Base-by-base conservation (phyloP, 768 basidiomycete genomes). In the Galerina marginata region DNA sequence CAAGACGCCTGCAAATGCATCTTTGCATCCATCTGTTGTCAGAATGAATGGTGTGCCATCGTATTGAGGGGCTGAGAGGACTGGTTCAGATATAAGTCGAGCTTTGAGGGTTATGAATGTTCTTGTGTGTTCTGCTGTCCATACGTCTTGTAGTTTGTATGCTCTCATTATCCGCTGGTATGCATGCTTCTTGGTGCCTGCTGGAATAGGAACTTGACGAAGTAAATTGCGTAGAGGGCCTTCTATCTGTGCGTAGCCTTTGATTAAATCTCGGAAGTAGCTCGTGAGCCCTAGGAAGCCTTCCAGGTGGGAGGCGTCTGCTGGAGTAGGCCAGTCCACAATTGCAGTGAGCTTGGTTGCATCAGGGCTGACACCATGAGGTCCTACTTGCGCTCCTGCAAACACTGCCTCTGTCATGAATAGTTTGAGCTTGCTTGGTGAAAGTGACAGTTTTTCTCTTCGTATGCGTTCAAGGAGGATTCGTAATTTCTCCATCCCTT, bases 401-500 rank as follows among this genome's bases (percentile, higher is more conserved):
- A 80, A 81, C 0, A 74, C 68, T 0, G 69, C 69, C 38, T 77
- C 71, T 0, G 72, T 70, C 67, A 78, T 69, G 65, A 80, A 81
- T 0, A 81, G 62, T 37, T 68, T 26, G 0, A 69, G 65, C 54
- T 81, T 82, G 1, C 54, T 44, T 9, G 78, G 65, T 1, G 79
- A 76, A 1, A 82, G 62, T 0, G 77, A 81, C 9, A 81, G 58
- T 0, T 63, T 49, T 14, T 58, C 43, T 10, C 69, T 65, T 2
- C 75, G 57, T n/a, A n/a, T n/a, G n/a, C n/a, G n/a, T n/a, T n/a
- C n/a, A n/a, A n/a, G n/a, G 9, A 82, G 66, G 2, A 79, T 52
- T 0, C 37, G 16, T n/a, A 81, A 49, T 1, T 72, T 68, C 2
- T 1, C n/a, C 29, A 77, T 25, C 38, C 62, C 63, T 20, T 66